These are phyloP conservation scores for Solanum ossicruentum DNA, from an alignment of 257 asterid genomes.

Conservation along the genomic window DNA sequence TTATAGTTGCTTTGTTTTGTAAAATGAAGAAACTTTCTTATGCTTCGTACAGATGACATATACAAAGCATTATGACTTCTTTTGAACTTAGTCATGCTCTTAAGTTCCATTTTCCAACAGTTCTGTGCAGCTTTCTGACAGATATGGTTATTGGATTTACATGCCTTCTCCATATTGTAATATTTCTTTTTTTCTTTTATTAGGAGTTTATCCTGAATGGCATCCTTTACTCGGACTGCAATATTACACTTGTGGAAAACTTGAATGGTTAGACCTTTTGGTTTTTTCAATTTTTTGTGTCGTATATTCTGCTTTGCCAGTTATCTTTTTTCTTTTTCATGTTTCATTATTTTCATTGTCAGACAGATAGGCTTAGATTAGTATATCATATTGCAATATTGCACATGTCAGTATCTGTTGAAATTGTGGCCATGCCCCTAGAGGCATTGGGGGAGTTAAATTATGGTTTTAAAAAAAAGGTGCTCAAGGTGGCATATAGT, in stretches of 20 bases:
- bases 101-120: background rate
- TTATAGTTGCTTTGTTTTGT: background rate
- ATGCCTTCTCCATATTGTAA: background rate
- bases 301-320: background rate
- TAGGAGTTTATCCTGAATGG: constrained; percentile 66
- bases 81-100: background rate
- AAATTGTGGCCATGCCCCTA: background rate
- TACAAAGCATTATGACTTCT: background rate
- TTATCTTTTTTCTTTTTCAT: background rate
- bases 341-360: background rate
- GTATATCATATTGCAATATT: background rate
- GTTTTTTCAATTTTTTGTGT: background rate
- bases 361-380: background rate
- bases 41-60: background rate
- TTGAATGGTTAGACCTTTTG: constrained; percentile 66
- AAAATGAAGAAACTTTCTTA: background rate
- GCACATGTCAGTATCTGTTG: background rate
- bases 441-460: background rate
- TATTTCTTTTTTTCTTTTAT: background rate
- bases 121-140: background rate
- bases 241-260: constrained; percentile 72
- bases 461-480: background rate
- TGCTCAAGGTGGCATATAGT: background rate
- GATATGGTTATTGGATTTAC: background rate
- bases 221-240: constrained; percentile 93